Evolutionary conservation across 2,329 filamentous ascomycete genomes (phyloP).

Genomic region (Trichophyton schoenleinii): DNA sequence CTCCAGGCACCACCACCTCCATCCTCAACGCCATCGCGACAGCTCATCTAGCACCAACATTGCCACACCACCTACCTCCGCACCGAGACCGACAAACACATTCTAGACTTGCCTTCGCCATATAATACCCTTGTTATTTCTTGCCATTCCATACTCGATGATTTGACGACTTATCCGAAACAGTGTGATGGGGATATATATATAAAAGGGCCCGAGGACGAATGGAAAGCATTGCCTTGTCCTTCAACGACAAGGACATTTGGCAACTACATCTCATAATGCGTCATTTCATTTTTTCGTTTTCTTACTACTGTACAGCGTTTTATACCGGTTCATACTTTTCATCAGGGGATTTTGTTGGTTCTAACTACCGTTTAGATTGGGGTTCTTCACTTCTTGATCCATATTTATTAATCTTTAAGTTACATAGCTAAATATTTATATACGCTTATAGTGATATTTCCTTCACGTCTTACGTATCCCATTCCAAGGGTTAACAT

Average conservation of each 20-base stretch:
- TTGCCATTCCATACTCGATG: not conserved
- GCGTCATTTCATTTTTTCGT: not conserved
- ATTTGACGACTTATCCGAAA: constrained; percentile 3
- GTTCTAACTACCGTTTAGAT: not conserved
- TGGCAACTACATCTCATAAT: not conserved
- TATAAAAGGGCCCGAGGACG: not conserved
- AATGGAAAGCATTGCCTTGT: not conserved
- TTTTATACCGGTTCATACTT: not conserved
- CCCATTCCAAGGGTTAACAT: not conserved
- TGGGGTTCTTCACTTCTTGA: not conserved
- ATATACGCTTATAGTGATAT: not conserved
- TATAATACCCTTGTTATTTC: not conserved
- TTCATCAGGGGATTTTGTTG: not conserved
- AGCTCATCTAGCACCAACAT: not conserved
- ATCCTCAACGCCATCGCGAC: not conserved
- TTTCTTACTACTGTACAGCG: not conserved
- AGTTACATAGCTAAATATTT: not conserved
- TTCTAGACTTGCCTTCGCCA: constrained; percentile 2
- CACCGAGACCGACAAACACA: constrained; percentile 1
- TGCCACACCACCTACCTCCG: constrained; percentile 1
- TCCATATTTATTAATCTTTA: not conserved
- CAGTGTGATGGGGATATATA: constrained; percentile 1
- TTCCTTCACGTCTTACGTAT: not conserved
- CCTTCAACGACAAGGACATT: not conserved
- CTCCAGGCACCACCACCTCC: not conserved